Evolutionary conservation across 805 yeast species (phyloP).

Genomic region (Priceomyces medius): DNA sequence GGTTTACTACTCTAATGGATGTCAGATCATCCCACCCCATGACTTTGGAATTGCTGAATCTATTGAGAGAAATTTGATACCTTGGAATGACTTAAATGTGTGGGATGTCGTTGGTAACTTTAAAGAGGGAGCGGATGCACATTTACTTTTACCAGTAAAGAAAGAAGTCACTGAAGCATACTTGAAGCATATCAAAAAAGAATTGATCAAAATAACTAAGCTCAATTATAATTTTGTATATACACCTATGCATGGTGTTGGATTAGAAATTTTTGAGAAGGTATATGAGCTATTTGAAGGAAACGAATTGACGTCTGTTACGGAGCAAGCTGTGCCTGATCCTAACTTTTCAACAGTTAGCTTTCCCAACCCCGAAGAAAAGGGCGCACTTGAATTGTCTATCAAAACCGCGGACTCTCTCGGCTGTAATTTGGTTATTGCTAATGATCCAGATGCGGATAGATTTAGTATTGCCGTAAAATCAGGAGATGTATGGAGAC

Average conservation of each 20-base stretch:
- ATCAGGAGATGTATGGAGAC: constrained; percentile 56
- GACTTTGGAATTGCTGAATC: constrained; percentile 67
- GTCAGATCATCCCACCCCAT: constrained; percentile 93
- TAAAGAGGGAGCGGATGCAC: constrained; percentile 16
- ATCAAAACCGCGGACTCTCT: constrained; percentile 55
- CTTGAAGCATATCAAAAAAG: constrained; percentile 19
- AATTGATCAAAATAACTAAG: constrained; percentile 30
- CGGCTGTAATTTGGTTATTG: constrained; percentile 59
- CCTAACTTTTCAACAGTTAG: constrained; percentile 82
- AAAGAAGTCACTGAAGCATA: constrained; percentile 45
- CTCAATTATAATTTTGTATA: constrained; percentile 59
- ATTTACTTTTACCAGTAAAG: constrained; percentile 40
- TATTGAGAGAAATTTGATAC: constrained; percentile 60
- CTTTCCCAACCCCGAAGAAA: constrained; percentile 96
- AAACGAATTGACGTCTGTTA: constrained; percentile 40
- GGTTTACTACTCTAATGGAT: constrained; percentile 90
- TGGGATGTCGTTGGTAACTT: constrained; percentile 47
- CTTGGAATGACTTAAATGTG: constrained; percentile 48
- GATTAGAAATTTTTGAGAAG: constrained; percentile 55
- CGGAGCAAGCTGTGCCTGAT: constrained; percentile 71
- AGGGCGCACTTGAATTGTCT: constrained; percentile 82
- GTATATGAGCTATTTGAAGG: constrained; percentile 40
- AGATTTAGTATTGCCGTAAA: constrained; percentile 81
- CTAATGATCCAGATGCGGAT: constrained; percentile 98
- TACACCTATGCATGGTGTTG: constrained; percentile 97